These are phyloP conservation scores for Pythium myriotylum DNA, from an alignment of 352 stramenopile genomes.

Conservation along the genomic window DNA sequence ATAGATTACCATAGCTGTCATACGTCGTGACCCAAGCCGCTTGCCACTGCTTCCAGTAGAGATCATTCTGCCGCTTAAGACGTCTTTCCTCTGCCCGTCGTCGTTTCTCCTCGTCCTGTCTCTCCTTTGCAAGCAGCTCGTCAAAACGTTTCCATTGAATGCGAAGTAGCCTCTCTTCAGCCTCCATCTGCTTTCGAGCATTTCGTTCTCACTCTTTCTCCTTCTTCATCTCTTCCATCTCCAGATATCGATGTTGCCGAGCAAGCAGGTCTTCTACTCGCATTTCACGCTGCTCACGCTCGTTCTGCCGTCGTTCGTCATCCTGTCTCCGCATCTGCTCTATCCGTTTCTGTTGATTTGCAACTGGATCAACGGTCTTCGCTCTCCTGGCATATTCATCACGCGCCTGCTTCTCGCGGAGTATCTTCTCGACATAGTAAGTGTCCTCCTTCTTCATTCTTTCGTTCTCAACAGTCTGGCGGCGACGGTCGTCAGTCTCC, in stretches of 20 bases:
- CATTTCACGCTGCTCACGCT: conserved; percentile 43
- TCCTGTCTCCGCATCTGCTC: conserved; percentile 46
- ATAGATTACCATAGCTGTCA: conserved; percentile 51
- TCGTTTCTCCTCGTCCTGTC: conserved; percentile 37
- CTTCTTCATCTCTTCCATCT: conserved; percentile 35
- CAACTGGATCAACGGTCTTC: conserved; percentile 33
- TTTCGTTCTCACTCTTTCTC: conserved; percentile 40
- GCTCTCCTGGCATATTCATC: conserved; percentile 23
- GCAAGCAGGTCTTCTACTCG: conserved; percentile 50
- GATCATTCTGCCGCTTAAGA: conserved; percentile 35
- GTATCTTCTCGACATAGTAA: conserved; percentile 55
- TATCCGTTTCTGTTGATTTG: conserved; percentile 51
- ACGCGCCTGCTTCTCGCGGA: conserved; percentile 35
- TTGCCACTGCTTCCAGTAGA: conserved; percentile 33
- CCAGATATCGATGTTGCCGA: conserved; percentile 43
- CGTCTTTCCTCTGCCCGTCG: conserved; percentile 37
- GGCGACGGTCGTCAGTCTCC: conserved; percentile 30
- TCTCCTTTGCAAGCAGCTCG: conserved; percentile 25
- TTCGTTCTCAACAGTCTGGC: conserved; percentile 29
- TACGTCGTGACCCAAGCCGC: conserved; percentile 51
- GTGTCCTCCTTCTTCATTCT: conserved; percentile 56
- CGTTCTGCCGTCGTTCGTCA: conserved; percentile 35
- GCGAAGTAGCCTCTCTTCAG: conserved; percentile 42
- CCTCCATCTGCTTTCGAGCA: conserved; percentile 46
- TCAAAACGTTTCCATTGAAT: conserved; percentile 40